Evolutionary conservation across 371 early-diverging fungal genomes (phyloP).

Genomic region (Actinomortierella wolfii): DNA sequence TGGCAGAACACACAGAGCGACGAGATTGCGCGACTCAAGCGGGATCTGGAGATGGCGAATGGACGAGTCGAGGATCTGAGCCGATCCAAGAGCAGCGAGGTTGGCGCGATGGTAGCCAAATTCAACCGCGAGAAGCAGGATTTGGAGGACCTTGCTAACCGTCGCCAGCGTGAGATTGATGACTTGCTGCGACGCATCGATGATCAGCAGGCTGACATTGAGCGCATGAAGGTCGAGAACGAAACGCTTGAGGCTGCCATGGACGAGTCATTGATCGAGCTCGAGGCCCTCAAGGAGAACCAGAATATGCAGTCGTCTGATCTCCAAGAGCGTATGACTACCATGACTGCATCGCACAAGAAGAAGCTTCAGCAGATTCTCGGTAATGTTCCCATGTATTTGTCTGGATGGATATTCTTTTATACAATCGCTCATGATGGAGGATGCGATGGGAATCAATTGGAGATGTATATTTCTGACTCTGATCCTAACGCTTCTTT

Average conservation of each 20-base stretch:
- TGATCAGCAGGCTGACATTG: slow-evolving; percentile 71
- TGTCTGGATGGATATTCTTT: not conserved
- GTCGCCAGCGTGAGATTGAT: slow-evolving; percentile 61
- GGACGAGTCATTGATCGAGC: slow-evolving; percentile 90
- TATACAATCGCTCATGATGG: too few species aligned
- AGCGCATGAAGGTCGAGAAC: slow-evolving; percentile 65
- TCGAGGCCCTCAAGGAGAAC: slow-evolving; percentile 54
- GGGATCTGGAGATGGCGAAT: slow-evolving; percentile 79
- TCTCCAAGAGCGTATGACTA: slow-evolving; percentile 69
- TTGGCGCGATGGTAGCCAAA: slow-evolving; percentile 72
- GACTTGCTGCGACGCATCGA: slow-evolving; percentile 71
- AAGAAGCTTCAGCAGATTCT: slow-evolving; percentile 82
- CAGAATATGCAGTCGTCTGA: slow-evolving; percentile 40
- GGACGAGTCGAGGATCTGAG: slow-evolving; percentile 79
- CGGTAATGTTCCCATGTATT: slow-evolving; percentile 48
- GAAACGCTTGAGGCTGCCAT: slow-evolving; percentile 93
- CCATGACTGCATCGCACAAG: slow-evolving; percentile 67
- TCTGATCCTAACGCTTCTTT: not conserved
- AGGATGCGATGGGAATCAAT: too few species aligned
- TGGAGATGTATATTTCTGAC: too few species aligned
- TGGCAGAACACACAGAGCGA: slow-evolving; percentile 72
- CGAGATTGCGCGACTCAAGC: slow-evolving; percentile 78
- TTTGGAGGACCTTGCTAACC: slow-evolving; percentile 62
- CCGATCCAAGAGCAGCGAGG: slow-evolving; percentile 79
- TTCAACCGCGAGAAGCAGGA: slow-evolving; percentile 85